phyloP scores from a whole-genome alignment of 345 rosid species.

The Eucalyptus curtisii region DNA sequence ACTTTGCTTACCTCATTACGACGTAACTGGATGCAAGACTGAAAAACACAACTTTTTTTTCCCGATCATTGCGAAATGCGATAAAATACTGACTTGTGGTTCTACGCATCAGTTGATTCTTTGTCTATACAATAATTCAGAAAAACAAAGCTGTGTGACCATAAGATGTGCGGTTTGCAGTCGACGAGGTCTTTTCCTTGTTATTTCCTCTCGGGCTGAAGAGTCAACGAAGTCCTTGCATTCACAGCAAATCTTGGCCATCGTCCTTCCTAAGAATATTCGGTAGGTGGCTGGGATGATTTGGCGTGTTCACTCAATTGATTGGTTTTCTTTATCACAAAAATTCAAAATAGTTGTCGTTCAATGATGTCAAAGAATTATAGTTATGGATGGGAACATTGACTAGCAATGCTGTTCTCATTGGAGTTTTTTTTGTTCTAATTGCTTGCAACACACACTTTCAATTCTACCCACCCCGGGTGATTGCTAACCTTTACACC shows the following conservation, averaged over 20 bases:
- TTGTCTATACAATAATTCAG: not conserved
- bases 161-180: not conserved
- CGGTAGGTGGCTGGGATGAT: rapidly evolving
- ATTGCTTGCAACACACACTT: not conserved
- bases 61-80: not conserved
- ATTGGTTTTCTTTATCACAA: not conserved
- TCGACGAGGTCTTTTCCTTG: not conserved
- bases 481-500: not conserved
- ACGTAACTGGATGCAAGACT: not conserved
- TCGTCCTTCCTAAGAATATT: too few species aligned
- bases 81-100: too few species aligned
- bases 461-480: not conserved
- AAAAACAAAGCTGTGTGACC: not conserved
- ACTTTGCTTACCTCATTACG: not conserved
- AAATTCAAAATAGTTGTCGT: too few species aligned
- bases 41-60: not conserved
- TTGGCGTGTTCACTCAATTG: not conserved
- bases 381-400: not conserved
- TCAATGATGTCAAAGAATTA: not conserved
- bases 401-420: not conserved
- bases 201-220: not conserved
- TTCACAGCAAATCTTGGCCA: not conserved
- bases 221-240: not conserved
- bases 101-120: not conserved
- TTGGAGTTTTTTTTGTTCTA: not conserved